Evolutionary conservation across 2,329 filamentous ascomycete genomes (phyloP), one percentile per base, ranked within the genome.

Genomic region (Cordyceps fumosorosea): DNA sequence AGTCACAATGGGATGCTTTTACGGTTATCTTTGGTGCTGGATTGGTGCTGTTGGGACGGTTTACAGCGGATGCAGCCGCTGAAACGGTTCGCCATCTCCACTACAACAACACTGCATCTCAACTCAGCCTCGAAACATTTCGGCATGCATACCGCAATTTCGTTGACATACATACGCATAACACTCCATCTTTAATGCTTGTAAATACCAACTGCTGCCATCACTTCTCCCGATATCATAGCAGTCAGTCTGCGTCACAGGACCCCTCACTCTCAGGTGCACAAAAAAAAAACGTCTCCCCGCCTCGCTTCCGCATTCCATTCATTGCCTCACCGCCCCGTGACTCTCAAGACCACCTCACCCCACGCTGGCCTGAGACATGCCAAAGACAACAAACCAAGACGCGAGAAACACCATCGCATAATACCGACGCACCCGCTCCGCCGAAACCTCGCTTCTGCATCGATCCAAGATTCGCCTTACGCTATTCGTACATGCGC

Each of bases 381-480:
- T 53, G 50, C 5, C 37, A 52, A 53, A 60, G 50, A 60, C 57
- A 60, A 60, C 57, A 60, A 60, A 54, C n/a, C 57, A 34, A n/a
- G 47, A 32, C 56, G 56, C 56, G 47, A 42, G 47, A 59, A 52
- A 52, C 56, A 52, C 22, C 34, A 44, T 40, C 5, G 44, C 22
- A n/a, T 57, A 26, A 52, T 20, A 45, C 26, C 11, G 20, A 40
- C 20, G 11, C 24, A 56, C 8, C 34, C 12, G 22, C 32, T 26
- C 11, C 48, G 24, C 40, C 22, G 50, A 48, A 12, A 12, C 47
- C 8, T 60, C 22, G 48, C 48, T 53, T 50, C 57, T 12, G 18
- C 48, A 53, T 54, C 56, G 32, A 45, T 32, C n/a, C 29, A 14
- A 26, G 3, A 51, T 18, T 45, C 40, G 48, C 57, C 57, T 37